Conservation (phyloP, 805 yeast genomes). For the Starmera quercuum region DNA sequence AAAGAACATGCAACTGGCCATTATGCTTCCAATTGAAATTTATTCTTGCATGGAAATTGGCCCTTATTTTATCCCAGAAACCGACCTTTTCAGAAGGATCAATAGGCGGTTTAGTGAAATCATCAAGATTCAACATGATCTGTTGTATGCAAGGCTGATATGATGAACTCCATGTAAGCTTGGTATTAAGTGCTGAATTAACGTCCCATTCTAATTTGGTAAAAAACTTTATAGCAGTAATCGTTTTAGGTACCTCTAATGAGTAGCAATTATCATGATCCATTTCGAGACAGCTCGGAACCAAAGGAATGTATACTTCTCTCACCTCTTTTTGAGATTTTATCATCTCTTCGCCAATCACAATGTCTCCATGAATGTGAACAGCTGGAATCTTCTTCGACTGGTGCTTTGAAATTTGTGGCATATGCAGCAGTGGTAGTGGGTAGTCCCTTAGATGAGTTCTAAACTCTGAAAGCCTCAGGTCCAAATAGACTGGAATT, state of each 20-base stretch:
- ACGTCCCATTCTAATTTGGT: conserved; percentile 52
- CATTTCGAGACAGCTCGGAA: conserved; percentile 33
- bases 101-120: conserved; percentile 81
- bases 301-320: conserved; percentile 53
- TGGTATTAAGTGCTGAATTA: conserved; percentile 47
- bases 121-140: conserved; percentile 67
- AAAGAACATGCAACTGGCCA: conserved; percentile 46
- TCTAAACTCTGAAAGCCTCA: conserved; percentile 53
- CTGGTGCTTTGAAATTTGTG: conserved; percentile 34
- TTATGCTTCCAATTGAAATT: conserved; percentile 42
- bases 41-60: conserved; percentile 67
- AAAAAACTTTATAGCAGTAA: conserved; percentile 67
- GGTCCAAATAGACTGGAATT: conserved; percentile 54
- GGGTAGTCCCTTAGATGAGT: conserved; percentile 82
- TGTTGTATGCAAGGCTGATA: conserved; percentile 82
- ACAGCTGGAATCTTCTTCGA: conserved; percentile 18
- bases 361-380: conserved; percentile 52
- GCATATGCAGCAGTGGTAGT: conserved; percentile 70
- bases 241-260: conserved; percentile 63
- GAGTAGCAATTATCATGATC: conserved; percentile 39
- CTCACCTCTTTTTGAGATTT: conserved; percentile 46
- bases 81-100: conserved; percentile 85
- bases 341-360: conserved; percentile 60
- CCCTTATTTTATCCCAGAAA: conserved; percentile 85
- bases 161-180: conserved; percentile 79